These are phyloP conservation scores for Stenogyne calaminthoides DNA, from an alignment of 305 asterid genomes.

Conservation along the genomic window DNA sequence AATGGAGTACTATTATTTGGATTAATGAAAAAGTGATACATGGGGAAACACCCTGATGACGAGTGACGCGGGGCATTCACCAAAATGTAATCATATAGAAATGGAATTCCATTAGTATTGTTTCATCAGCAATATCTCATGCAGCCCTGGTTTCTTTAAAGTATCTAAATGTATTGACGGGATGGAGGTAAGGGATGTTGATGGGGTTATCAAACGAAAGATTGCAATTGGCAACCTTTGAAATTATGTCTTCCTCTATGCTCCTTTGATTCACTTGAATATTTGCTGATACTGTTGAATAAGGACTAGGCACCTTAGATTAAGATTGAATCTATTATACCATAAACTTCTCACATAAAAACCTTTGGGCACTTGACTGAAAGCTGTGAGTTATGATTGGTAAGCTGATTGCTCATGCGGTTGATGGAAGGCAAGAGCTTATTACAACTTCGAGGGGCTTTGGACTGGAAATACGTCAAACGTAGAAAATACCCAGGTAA, in stretches of 20 bases:
- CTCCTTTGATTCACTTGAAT: neutral
- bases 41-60: neutral
- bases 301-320: conserved; percentile 2
- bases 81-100: neutral
- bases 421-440: conserved; percentile 90
- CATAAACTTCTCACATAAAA: neutral
- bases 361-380: conserved; percentile 17
- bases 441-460: conserved; percentile 85
- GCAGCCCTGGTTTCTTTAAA: neutral
- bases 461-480: conserved; percentile 53
- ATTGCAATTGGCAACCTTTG: neutral
- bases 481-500: conserved; percentile 50
- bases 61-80: neutral
- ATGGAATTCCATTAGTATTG: neutral
- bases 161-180: neutral
- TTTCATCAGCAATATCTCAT: neutral
- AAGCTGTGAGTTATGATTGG: conserved; percentile 39
- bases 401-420: conserved; percentile 70
- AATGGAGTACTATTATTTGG: neutral
- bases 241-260: conserved; percentile 12
- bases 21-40: neutral
- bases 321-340: conserved; percentile 3
- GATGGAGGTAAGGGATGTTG: conserved; percentile 1
- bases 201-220: neutral
- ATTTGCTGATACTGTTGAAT: conserved; percentile 17